Evolutionary conservation across 495 filamentous ascomycete species (phyloP), one percentile per base, ranked within the genome.

Genomic region (Neurospora africana): DNA sequence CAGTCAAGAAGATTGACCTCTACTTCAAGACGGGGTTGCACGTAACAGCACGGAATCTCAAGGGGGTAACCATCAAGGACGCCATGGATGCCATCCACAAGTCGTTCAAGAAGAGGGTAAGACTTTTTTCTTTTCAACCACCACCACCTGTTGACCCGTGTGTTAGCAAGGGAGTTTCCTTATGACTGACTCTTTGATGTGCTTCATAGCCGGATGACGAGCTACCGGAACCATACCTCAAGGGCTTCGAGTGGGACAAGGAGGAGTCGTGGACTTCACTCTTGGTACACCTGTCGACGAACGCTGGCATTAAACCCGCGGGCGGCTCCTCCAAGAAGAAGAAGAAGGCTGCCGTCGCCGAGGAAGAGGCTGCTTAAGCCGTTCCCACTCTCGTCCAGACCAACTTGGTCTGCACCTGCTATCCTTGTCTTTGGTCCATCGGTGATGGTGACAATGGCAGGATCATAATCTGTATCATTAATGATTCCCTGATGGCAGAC

Each of bases 1-100:
- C 90, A 10, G 90, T 97, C 82, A 97, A 94, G 87, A 95, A 94
- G 84, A 92, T 97, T 82, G 93, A 97, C 84, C 86, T 97, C 13
- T 88, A 93, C 80, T 96, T 95, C 86, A 90, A 91, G 6, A 85
- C 94, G 43, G 94, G 94, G n/a, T 84, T 93, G 9, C 90, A 93
- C 74, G 92, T 97, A 77, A 92, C 92, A 44, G 94, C 93, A 74
- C 87, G 94, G 74, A 97, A 97, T 81, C 81, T 92, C 73, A 94
- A 95, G 80, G 94, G 94, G 41, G 93, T 97, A 74, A 97, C 94
- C 44, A 92, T 97, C 85, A 97, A 96, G 84, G 94, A 97, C 82
- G 94, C 93, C 71, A 79, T 97, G 78, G 93, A 97, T 81, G 94
- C 92, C 75, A 97, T 97, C 84, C 85, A 95, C 87, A 97, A 97